Base-by-base conservation (phyloP, 2,329 filamentous ascomycete species). In the Colletotrichum sp. region DNA sequence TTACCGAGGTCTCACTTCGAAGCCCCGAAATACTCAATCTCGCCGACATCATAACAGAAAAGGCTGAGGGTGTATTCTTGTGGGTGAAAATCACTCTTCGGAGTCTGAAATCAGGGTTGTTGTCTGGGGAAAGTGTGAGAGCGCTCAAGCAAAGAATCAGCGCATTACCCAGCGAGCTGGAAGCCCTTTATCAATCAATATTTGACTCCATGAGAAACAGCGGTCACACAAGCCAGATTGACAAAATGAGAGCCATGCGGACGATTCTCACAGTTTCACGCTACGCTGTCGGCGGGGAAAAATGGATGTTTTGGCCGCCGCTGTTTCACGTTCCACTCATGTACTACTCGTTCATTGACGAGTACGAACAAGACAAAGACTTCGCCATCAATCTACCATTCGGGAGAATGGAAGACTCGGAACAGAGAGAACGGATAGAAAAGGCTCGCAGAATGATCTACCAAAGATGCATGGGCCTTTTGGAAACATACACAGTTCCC, bases 71-170 rank as follows among this genome's bases (percentile, higher is more conserved):
- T 2, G 43, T 71, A 9, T 65, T 71, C 2, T 60, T 71, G 8
- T 71, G 68, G 68, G 68, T 71, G 6, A 71, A 57, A 28, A 36
- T 71, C 2, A 71, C 60, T 1, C 30, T 71, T 15, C 48, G 28
- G 6, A 60, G 60, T 8, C 21, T 71, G 5, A 30, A 24, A 7
- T 18, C 2, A 3, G 10, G 10, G 5, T 4, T 71, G 5, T 5
- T 55, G 5, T 65, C 59, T 0, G 68, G 59, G 1, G 59, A 71
- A 6, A 15, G 26, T 16, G 0, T 65, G 16, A 2, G 5, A 34
- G 7, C 16, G 6, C 26, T 71, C 5, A 7, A 65, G 4, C 16
- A 7, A 28, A 55, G 68, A 21, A 26, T 65, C 15, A 16, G 64
- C 3, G n/a, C 16, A 7, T 36, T 71, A 2, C 68, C 68, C 1